phyloP scores from a whole-genome alignment of 1,284 basidiomycete species.

The Fomitopsis palustris region DNA sequence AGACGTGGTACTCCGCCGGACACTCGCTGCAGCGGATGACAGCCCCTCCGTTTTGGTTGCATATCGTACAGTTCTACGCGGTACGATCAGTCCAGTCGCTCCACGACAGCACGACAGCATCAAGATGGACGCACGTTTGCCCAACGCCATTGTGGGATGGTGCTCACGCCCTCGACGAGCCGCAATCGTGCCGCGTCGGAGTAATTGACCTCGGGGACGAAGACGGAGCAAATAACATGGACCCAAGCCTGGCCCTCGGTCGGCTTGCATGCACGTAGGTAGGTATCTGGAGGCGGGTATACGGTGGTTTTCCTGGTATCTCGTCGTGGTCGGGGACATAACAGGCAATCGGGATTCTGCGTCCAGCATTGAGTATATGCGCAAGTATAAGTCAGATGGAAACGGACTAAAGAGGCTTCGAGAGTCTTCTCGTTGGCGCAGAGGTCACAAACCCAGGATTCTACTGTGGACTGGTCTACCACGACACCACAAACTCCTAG shows the following conservation, averaged over 20 bases:
- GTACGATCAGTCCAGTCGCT: not conserved
- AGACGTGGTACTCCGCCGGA: constrained; percentile 76
- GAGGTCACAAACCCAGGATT: constrained; percentile 82
- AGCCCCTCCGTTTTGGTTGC: constrained; percentile 67
- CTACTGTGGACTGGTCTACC: constrained; percentile 54
- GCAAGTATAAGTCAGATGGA: not conserved
- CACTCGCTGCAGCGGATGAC: constrained; percentile 86
- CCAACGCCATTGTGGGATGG: constrained; percentile 65
- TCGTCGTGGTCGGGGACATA: constrained; percentile 61
- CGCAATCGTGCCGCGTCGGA: constrained; percentile 71
- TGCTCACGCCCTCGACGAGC: constrained; percentile 84
- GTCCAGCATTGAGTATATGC: not conserved
- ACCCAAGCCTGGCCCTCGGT: constrained; percentile 95
- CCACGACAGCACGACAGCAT: too few species aligned
- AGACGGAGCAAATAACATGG: constrained; percentile 88
- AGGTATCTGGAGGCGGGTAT: constrained; percentile 54
- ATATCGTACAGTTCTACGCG: constrained; percentile 59
- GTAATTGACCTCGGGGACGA: constrained; percentile 80
- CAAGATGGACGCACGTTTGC: constrained; percentile 52
- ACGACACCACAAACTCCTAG: constrained; percentile 67
- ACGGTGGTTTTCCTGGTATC: constrained; percentile 45
- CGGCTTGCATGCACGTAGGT: constrained; percentile 85
- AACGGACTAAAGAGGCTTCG: constrained; percentile 72
- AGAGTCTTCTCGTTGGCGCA: constrained; percentile 77
- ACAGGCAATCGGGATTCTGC: constrained; percentile 69